phyloP scores from a whole-genome alignment of 2,329 filamentous ascomycete genomes.

The Talaromyces sp. region DNA sequence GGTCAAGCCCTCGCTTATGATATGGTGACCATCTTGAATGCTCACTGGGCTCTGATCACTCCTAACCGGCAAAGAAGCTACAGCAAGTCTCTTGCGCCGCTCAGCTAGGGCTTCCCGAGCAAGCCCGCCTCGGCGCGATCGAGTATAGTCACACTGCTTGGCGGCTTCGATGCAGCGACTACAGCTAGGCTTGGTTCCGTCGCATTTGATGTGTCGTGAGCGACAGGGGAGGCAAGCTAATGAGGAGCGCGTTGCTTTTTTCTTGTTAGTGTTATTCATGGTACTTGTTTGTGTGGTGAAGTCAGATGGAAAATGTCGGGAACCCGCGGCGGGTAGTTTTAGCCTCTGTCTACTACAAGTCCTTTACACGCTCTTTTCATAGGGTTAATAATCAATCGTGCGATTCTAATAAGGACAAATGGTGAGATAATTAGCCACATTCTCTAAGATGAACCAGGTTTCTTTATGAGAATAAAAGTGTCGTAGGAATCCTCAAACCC shows the following conservation, averaged over 20 bases:
- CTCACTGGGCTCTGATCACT: background rate
- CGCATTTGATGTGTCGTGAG: slow-evolving; percentile 46
- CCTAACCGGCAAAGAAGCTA: background rate
- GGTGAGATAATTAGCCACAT: background rate
- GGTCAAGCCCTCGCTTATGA: background rate
- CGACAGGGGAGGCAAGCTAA: slow-evolving; percentile 34
- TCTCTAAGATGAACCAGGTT: background rate
- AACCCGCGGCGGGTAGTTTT: background rate
- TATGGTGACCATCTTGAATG: background rate
- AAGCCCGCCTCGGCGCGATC: slow-evolving; percentile 44
- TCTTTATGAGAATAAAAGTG: background rate
- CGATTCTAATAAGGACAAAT: too few relatives aligned
- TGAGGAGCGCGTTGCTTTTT: slow-evolving; percentile 17
- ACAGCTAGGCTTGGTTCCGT: slow-evolving; percentile 44
- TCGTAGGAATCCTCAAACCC: background rate
- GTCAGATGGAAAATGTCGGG: background rate
- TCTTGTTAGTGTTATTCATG: background rate
- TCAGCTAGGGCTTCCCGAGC: slow-evolving; percentile 24
- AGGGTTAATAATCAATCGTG: too few relatives aligned
- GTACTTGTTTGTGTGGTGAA: background rate
- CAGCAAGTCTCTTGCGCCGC: slow-evolving; percentile 21
- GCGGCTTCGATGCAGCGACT: slow-evolving; percentile 40
- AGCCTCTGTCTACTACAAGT: background rate
- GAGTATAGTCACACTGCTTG: slow-evolving; percentile 48
- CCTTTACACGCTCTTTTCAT: too few relatives aligned